Evolutionary conservation across 2,329 filamentous ascomycete genomes (phyloP), one percentile per base, ranked within the genome.

Genomic region (Aureobasidium sp.): DNA sequence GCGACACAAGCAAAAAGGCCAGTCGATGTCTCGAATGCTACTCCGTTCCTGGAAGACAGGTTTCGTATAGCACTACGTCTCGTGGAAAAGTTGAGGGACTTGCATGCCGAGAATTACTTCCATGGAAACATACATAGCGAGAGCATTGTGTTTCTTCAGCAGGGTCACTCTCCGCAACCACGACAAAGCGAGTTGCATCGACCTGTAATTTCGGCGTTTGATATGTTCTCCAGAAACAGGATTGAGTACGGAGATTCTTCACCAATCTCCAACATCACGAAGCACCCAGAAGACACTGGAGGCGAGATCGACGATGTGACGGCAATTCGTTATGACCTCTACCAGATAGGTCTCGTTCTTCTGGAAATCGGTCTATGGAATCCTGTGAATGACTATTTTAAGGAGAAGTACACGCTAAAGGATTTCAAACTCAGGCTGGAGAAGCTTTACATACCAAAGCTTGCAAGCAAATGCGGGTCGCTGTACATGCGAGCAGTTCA

Each of bases 311-410:
- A 75, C 5, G 77, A 80, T 1, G 83, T 86, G 61, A 81, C 79
- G 75, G 68, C 71, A 55, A 62, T 72, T 50, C 69, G 70, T 32
- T 81, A 78, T 36, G 89, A 92, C 64, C 76, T 92, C 2, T 91
- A 91, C 70, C 86, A 87, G 7, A 78, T 93, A 1, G 87, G 87
- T 20, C 83, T 91, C 75, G 76, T 91, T 4, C 79, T 93, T 0
- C 77, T 91, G 2, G 89, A 89, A 7, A 84, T 92, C 59, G 89
- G 89, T 7, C 74, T 92, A 9, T 93, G 89, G 89, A 84, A 83
- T 3, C 86, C 84, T 12, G 78, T 91, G 29, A 80, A 80, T 61
- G 82, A 79, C 73, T 48, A 84, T 13, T 80, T 80, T 69, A 82
- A 89, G 29, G 76, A 83, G 0, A 83, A 86, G 64, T 82, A 86